phyloP scores from a whole-genome alignment of 495 filamentous ascomycete species.

The Penicillium paxilli region DNA sequence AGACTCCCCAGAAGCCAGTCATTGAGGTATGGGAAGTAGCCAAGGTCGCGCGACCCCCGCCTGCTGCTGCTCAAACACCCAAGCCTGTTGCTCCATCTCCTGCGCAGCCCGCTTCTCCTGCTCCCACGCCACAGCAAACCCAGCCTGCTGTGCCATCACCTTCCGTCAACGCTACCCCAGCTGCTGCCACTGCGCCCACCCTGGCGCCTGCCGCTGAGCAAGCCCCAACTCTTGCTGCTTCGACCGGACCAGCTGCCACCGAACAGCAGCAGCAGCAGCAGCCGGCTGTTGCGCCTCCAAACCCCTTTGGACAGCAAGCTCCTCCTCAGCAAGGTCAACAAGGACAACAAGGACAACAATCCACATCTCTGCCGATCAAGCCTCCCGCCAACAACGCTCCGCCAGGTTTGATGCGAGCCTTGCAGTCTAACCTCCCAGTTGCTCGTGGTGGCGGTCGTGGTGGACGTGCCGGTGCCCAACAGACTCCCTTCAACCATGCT shows the following conservation, averaged over 20 bases:
- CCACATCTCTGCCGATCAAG: conserved; percentile 35
- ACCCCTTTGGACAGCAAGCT: conserved; percentile 33
- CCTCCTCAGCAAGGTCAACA: conserved; percentile 31
- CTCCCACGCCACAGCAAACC: conserved; percentile 11
- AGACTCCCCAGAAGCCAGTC: conserved; percentile 82
- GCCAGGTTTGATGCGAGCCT: conserved; percentile 35
- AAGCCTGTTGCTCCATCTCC: conserved; percentile 32
- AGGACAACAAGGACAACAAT: conserved; percentile 29
- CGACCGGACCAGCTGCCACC: conserved; percentile 15
- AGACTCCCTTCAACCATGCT: conserved; percentile 32
- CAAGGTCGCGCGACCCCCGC: conserved; percentile 64
- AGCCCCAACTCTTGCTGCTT: conserved; percentile 21
- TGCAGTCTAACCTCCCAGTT: conserved; percentile 53
- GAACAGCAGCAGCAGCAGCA: conserved; percentile 9
- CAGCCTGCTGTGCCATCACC: conserved; percentile 14
- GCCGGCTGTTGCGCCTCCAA: conserved; percentile 14
- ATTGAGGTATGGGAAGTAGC: conserved; percentile 81
- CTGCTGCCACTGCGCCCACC: conserved; percentile 14
- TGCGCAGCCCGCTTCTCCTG: conserved; percentile 29
- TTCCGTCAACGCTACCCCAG: conserved; percentile 1
- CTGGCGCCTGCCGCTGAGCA: conserved; percentile 13
- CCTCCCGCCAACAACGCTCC: conserved; percentile 39
- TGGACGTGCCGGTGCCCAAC: conserved; percentile 31
- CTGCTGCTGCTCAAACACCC: conserved; percentile 34
- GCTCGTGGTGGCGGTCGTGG: conserved; percentile 39